phyloP scores from a whole-genome alignment of 441 rosid genomes.

The Adansonia grandidieri region DNA sequence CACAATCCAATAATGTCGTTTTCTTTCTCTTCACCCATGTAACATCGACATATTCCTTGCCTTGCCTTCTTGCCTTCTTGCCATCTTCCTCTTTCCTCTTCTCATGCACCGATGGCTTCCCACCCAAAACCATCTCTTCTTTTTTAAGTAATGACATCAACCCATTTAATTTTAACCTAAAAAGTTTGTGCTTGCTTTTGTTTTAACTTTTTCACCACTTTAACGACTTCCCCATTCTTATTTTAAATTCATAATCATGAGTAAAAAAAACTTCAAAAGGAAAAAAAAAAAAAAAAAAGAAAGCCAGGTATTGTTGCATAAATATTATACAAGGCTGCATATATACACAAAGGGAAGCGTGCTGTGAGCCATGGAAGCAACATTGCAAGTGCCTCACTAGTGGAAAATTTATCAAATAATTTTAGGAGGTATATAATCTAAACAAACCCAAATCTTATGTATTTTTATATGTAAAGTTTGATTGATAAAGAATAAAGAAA shows the following conservation, averaged over 20 bases:
- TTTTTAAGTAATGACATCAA: no score
- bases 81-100: no score
- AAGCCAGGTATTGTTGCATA: not conserved
- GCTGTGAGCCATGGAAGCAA: constrained; percentile 16
- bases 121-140: not conserved
- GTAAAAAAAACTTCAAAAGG: not conserved
- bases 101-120: not conserved
- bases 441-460: not conserved
- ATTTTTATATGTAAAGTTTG: not conserved
- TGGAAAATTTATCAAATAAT: not conserved
- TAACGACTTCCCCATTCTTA: not conserved
- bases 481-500: not conserved
- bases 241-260: not conserved
- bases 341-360: not conserved
- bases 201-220: not conserved
- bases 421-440: not conserved
- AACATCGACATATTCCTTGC: not conserved
- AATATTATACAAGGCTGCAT: constrained; percentile 4
- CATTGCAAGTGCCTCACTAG: constrained; percentile 9
- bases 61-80: no score
- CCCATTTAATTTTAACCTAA: not conserved
- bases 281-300: not conserved
- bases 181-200: not conserved
- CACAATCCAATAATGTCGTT: constrained; percentile 44
- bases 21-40: constrained; percentile 21